phyloP scores from a whole-genome alignment of 1,284 basidiomycete species.

The Sphaerobolus stellatus region DNA sequence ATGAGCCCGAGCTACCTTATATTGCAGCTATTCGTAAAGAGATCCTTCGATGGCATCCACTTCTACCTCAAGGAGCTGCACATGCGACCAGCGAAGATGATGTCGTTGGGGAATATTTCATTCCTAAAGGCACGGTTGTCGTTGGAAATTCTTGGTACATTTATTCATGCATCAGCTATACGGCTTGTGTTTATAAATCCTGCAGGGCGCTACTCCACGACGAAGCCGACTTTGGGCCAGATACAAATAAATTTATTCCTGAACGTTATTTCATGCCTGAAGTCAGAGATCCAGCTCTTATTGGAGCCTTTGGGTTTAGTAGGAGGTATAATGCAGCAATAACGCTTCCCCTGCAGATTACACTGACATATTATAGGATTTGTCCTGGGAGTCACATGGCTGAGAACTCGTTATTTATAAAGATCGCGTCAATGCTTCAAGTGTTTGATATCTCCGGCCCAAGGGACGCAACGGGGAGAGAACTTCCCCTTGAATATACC shows the following conservation, averaged over 20 bases:
- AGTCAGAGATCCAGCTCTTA: background rate
- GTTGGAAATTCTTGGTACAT: background rate
- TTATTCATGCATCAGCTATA: too few species aligned
- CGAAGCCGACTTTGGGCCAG: background rate
- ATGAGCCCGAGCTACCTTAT: constrained; percentile 6
- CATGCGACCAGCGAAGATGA: background rate
- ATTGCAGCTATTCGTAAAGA: background rate
- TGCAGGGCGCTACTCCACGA: background rate
- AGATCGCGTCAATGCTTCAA: too few species aligned
- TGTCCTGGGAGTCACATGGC: too few species aligned
- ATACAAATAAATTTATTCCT: background rate
- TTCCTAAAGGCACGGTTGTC: background rate
- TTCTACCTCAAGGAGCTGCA: background rate
- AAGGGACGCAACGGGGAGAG: too few species aligned
- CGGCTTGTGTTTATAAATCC: too few species aligned
- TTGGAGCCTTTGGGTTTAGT: background rate
- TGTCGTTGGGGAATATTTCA: background rate
- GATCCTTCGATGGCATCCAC: background rate
- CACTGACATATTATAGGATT: too few species aligned
- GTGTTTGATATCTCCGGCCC: too few species aligned
- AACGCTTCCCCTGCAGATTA: too few species aligned
- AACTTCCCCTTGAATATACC: too few species aligned
- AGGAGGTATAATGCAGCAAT: too few species aligned
- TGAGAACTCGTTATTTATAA: too few species aligned
- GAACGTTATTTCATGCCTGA: background rate